Evolutionary conservation across 2,329 filamentous ascomycete species (phyloP).

Genomic region (Penicillium thymicola): DNA sequence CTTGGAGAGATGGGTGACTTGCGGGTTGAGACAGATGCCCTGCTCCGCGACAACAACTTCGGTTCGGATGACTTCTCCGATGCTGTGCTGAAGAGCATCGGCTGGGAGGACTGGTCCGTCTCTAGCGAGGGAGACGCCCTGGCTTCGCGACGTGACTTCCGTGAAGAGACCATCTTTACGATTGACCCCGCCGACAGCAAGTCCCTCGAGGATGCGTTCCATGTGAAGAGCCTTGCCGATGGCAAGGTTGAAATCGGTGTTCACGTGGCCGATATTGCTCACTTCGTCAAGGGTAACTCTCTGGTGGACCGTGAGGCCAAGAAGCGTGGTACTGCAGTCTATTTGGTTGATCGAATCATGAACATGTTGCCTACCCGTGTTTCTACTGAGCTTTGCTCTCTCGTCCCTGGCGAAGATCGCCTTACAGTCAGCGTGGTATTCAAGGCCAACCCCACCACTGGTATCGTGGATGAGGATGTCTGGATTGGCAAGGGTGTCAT

Average conservation of each 20-base stretch:
- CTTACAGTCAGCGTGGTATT: conserved; percentile 92
- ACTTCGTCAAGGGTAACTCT: conserved; percentile 95
- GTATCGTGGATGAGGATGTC: conserved; percentile 78
- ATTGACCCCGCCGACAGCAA: conserved; percentile 85
- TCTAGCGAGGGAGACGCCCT: conserved; percentile 77
- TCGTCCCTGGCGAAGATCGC: conserved; percentile 82
- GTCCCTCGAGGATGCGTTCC: conserved; percentile 88
- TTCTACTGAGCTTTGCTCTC: conserved; percentile 80
- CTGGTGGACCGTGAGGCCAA: conserved; percentile 95
- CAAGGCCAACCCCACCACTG: conserved; percentile 78
- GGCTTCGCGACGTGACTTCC: conserved; percentile 80
- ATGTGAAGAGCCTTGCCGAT: conserved; percentile 79
- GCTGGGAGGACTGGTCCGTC: conserved; percentile 86
- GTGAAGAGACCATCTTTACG: conserved; percentile 82
- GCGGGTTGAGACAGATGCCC: conserved; percentile 95
- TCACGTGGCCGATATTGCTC: conserved; percentile 89
- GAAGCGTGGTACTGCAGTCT: conserved; percentile 95
- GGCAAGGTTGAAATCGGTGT: conserved; percentile 91
- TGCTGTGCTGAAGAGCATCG: conserved; percentile 88
- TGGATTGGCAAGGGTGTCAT: conserved; percentile 94
- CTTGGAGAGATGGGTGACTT: conserved; percentile 96
- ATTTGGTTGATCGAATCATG: conserved; percentile 85
- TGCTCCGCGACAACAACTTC: conserved; percentile 98
- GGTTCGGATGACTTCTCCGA: conserved; percentile 96
- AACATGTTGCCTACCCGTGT: conserved; percentile 84